Base-by-base conservation (phyloP, 1,139 yeast species). In the Pichia terricola region DNA sequence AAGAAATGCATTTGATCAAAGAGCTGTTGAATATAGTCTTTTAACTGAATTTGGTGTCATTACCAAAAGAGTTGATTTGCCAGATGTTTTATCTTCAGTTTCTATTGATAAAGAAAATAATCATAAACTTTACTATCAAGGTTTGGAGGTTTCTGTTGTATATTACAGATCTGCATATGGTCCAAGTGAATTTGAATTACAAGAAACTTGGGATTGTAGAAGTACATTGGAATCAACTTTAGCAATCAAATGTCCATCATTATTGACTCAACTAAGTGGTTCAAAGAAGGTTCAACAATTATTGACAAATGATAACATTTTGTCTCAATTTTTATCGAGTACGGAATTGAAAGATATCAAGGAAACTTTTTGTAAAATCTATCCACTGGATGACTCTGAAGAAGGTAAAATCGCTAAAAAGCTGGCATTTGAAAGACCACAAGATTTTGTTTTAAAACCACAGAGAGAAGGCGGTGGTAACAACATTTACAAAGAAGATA, bases 401-500 rank as follows among this genome's bases (percentile, higher is more conserved):
- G 72, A 72, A 37, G 96, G 96, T 1, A 55, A 62, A 41, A 47
- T 58, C 37, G 96, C 95, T 4, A 77, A 76, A 49, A 67, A 73
- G 48, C 64, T 86, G 42, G 95, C 95, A 3, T 66, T 81, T 41
- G 77, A 77, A 49, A 52, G 65, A 1, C 91, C 96, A 0, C 75
- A 75, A 47, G 71, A 72, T 34, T 91, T 70, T 61, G 98, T 91
- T 1, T 70, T 91, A 55, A 91, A 91, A 60, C 98, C 98, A 3
- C 98, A 94, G 64, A 77, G 98, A 67, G 98, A 91, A 68, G 98
- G 98, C 35, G 82, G 83, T 26, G 98, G 98, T 26, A 88, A 91
- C 63, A 91, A 91, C 60, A 74, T 91, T 43, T 91, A 91, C 66
- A 85, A 85, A 56, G 75, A 76, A 40, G 82, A 86, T 53, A 91